Evolutionary conservation across 2,329 filamentous ascomycete species (phyloP), one percentile per base, ranked within the genome.

Genomic region (Teratosphaeria nubilosa): DNA sequence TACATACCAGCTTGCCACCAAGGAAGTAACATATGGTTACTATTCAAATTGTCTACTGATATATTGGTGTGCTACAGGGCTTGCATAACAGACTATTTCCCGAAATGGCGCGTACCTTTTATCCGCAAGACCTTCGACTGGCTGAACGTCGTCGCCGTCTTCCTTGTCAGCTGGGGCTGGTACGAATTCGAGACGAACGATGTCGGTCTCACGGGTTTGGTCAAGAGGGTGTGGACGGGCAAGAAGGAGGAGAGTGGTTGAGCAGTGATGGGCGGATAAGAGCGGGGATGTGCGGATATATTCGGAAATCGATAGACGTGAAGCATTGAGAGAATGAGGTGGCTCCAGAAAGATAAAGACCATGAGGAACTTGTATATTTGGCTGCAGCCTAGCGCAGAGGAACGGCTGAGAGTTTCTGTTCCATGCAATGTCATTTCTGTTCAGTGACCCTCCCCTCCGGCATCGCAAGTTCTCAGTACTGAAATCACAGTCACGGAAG

Each of bases 141-240:
- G 91, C 78, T 80, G 41, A 83, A 97, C 63, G 91, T 91, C 70
- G 76, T 80, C 52, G 86, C 83, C 60, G 96, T 95, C 11, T 79
- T 92, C 59, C 78, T 90, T 56, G 89, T 91, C 62, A 91, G 88
- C 55, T 81, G 96, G 64, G 91, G 91, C 59, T 81, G 97, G 70
- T 99, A 99, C 77, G 92, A 97, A 76, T 97, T 97, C 69, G 94
- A 99, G 85, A 99, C 94, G 32, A 97, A 96, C 72, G 94, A 99
- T 67, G 90, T 99, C 56, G 94, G 94, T 65, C 75, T 99, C 60
- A 96, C 91, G 9, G 92, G 95, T 81, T 87, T 86, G 32, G 81
- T 96, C 65, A 90, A 88, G 82, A 84, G 88, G 72, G 79, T 97
- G 62, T 99, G 94, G 94, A 89, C 82, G 70, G 92, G 94, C 9